phyloP scores from a whole-genome alignment of 169 alveolate genomes.

The Amoebophrya sp. region DNA sequence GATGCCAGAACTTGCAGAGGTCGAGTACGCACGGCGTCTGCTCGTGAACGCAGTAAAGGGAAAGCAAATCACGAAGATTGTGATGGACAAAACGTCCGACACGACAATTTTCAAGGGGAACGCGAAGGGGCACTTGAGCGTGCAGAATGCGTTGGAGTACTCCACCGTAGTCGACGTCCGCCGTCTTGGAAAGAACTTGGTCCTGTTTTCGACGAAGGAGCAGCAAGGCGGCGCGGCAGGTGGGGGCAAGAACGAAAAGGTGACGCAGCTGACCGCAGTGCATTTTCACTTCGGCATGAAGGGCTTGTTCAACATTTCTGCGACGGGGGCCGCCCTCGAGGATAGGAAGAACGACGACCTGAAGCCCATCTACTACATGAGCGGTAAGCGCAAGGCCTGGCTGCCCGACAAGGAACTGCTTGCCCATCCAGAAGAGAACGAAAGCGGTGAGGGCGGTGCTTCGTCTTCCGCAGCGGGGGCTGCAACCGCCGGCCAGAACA shows the following conservation, averaged over 20 bases:
- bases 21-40: not conserved
- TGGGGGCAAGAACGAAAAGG: not conserved
- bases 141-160: no score
- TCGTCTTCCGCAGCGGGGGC: no score
- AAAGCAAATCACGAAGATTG: not conserved
- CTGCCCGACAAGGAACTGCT: not conserved
- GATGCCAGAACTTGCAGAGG: constrained; percentile 5
- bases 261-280: not conserved
- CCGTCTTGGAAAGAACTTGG: not conserved
- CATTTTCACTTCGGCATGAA: constrained; percentile 7
- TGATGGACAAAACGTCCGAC: not conserved
- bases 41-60: not conserved
- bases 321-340: no score
- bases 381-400: not conserved
- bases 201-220: no score
- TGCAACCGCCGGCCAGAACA: no score
- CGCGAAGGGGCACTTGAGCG: not conserved
- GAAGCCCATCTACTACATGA: constrained; percentile 16
- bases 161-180: not conserved
- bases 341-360: not conserved
- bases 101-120: not conserved
- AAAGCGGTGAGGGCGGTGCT: not conserved
- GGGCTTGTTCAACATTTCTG: not conserved
- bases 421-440: not conserved
- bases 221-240: no score